Conservation (phyloP, 192 early-diverging fungal species). For the Coemansia guatemalensis region DNA sequence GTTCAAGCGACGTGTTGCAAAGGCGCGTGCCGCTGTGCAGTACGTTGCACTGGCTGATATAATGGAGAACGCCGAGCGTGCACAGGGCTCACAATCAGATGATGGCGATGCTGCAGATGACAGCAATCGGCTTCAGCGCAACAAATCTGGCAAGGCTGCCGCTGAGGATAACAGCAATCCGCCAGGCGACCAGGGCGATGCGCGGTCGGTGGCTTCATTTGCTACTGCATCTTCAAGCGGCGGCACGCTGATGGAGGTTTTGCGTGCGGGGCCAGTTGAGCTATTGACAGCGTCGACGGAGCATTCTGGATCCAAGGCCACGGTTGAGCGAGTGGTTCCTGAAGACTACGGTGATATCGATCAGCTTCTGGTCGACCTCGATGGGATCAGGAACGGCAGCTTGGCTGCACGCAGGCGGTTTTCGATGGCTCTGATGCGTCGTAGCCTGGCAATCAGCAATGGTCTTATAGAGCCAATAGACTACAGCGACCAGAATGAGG, state of each 20-base stretch:
- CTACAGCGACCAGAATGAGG: slow-evolving; percentile 14
- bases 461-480: slow-evolving; percentile 40
- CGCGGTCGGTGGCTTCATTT: slow-evolving; percentile 22
- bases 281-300: slow-evolving; percentile 45
- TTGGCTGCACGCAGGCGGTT: slow-evolving; percentile 46
- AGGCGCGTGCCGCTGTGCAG: slow-evolving; percentile 38
- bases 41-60: slow-evolving; percentile 44
- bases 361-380: slow-evolving; percentile 38
- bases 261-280: slow-evolving; percentile 40
- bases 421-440: slow-evolving; percentile 43
- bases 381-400: slow-evolving; percentile 48
- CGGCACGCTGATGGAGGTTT: slow-evolving; percentile 35
- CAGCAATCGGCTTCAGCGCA: slow-evolving; percentile 1
- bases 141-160: neutral
- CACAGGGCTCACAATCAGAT: slow-evolving; percentile 3
- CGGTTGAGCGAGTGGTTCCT: slow-evolving; percentile 31
- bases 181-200: slow-evolving; percentile 10
- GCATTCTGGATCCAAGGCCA: slow-evolving; percentile 47
- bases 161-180: neutral
- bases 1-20: slow-evolving; percentile 13
- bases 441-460: slow-evolving; percentile 40
- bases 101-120: neutral
- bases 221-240: slow-evolving; percentile 35
- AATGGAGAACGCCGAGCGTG: slow-evolving; percentile 30
- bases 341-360: slow-evolving; percentile 52